Evolutionary conservation across 2,329 filamentous ascomycete genomes (phyloP).

Genomic region (Fusarium sp.): DNA sequence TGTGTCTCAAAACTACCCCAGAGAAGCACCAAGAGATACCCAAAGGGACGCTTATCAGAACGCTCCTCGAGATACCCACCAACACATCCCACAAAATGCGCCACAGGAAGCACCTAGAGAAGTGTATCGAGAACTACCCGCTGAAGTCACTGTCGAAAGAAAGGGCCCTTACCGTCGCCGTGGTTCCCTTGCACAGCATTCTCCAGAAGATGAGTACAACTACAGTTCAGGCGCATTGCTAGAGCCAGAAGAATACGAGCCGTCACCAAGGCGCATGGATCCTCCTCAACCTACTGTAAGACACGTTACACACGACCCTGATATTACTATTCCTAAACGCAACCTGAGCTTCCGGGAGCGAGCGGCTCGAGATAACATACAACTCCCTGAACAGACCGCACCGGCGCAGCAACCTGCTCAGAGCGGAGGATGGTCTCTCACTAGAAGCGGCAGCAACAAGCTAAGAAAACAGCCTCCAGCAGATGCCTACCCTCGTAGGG

Average conservation of each 20-base stretch:
- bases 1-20: slow-evolving; percentile 21
- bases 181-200: slow-evolving; percentile 36
- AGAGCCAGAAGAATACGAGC: slow-evolving; percentile 33
- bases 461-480: slow-evolving; percentile 66
- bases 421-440: slow-evolving; percentile 52
- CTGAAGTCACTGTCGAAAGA: slow-evolving; percentile 33
- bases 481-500: slow-evolving; percentile 59
- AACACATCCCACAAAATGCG: slow-evolving; percentile 25
- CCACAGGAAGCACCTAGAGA: slow-evolving; percentile 28
- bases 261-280: slow-evolving; percentile 32
- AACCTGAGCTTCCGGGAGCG: slow-evolving; percentile 71
- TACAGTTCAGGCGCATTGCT: slow-evolving; percentile 38
- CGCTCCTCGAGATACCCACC: slow-evolving; percentile 17
- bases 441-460: slow-evolving; percentile 67
- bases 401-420: slow-evolving; percentile 46
- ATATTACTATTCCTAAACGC: slow-evolving; percentile 62
- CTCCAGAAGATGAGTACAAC: slow-evolving; percentile 33
- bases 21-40: slow-evolving; percentile 27
- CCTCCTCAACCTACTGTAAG: slow-evolving; percentile 52
- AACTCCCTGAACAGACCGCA: slow-evolving; percentile 47
- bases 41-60: slow-evolving; percentile 18
- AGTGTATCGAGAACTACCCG: slow-evolving; percentile 29
- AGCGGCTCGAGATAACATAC: slow-evolving; percentile 58
- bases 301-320: slow-evolving; percentile 53
- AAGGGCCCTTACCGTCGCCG: slow-evolving; percentile 33